Evolutionary conservation across 352 stramenopile genomes (phyloP), one percentile per base, ranked within the genome.

Genomic region (Globisporangium barbulae): DNA sequence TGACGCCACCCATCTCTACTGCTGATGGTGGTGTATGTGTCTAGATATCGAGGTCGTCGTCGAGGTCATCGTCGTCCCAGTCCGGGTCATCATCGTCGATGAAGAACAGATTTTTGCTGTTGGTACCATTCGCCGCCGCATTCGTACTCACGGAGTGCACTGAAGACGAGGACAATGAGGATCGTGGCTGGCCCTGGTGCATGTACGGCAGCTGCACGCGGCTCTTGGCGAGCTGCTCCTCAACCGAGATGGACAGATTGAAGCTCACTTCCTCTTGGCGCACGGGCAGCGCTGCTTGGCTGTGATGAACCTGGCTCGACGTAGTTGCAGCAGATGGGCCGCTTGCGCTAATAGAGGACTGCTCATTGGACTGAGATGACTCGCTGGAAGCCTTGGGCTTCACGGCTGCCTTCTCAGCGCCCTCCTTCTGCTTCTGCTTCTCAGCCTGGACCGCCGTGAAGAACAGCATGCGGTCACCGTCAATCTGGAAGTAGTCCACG

Each of bases 1-100:
- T 39, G 33, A 39, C 33, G 33, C 10, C 33, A 6, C 10, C 33
- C 35, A 41, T 12, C 35, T 15, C 35, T 41, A 1, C 21, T 53
- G 22, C 9, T 25, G 15, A 2, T 15, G 25, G 6, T 21, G n/a
- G 17, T 7, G 22, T 41, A n/a, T 13, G 6, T 6, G 12, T 8
- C 37, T 73, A 83, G 54, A 83, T 76, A 49, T 84, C 77, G 47
- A 86, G 70, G 45, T 86, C 75, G 21, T 86, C 78, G 59, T 86
- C 78, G n/a, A 82, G 44, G 58, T 86, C 78, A 50, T 84, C 75
- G 21, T 86, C 78, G 53, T 83, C 78, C 78, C 77, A 93, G 70
- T 93, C 84, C 15, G 81, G 84, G 60, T 91, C 84, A 53, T 91
- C 84, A 47, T 91, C 77, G 35, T 93, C 84, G 59, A 93, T 93